Base-by-base conservation (phyloP, 805 yeast species). In the Zygosaccharomyces gambellarensis region DNA sequence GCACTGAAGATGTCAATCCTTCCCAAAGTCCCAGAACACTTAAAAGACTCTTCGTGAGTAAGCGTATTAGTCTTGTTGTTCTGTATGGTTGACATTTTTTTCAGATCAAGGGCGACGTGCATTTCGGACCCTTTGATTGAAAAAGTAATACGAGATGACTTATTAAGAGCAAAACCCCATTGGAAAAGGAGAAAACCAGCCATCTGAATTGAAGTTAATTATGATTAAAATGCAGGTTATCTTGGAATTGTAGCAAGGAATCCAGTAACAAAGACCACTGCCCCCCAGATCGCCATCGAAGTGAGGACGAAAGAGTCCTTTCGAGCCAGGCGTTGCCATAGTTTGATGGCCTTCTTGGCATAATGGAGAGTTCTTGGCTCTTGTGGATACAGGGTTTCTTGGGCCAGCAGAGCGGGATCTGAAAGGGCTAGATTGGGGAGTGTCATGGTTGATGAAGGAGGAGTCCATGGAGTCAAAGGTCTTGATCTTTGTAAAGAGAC, bases 221-320 rank as follows among this genome's bases (percentile, higher is more conserved):
- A 19, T 17, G 10, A 12, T 25, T 17, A 17, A 2, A 25, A 27
- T 9, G 8, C 22, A 34, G 19, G n/a, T 27, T 30, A 30, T 28
- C 7, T 22, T 10, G 36, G 45, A 11, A 42, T 36, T 8, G 45
- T 42, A 7, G 45, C 45, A 12, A 42, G 19, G 27, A 56, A 23
- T 9, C 64, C 64, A 2, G 43, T 31, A 7, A 48, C 27, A 36
- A 59, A 62, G 4, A 57, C 50, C 7, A 47, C 10, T 1, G 48
- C 9, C 31, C 62, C 56, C 64, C 65, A 62, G 1, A 50, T 3
- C 6, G 50, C 45, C 55, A 61, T 51, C 10, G 46, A 19, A 4
- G 52, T 19, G 3, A 61, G 41, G 5, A 56, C 54, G 32, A 56
- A 57, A 3, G 45, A 22, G 47, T 53, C 54, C 29, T 51, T 57